phyloP scores from a whole-genome alignment of 75 land plant species.

The Selaginella moellendorffii region DNA sequence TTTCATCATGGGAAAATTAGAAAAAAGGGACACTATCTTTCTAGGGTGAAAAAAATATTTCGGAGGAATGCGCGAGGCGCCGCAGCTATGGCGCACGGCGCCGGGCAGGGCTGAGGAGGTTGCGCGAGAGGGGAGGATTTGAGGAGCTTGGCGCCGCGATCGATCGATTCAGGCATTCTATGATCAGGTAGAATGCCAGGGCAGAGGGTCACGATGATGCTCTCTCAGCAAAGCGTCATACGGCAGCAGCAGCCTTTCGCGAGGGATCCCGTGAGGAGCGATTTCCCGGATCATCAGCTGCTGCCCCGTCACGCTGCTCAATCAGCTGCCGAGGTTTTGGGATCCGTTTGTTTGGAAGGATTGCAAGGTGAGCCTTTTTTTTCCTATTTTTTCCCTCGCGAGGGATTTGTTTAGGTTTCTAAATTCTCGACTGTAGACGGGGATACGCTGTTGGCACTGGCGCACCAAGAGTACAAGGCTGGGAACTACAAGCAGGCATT shows the following conservation, averaged over 20 bases:
- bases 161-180: not conserved
- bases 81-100: not conserved
- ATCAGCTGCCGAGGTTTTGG: not conserved
- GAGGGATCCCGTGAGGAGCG: not conserved
- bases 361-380: not conserved
- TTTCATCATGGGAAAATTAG: not conserved
- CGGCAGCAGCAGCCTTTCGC: not conserved
- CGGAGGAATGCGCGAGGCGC: not conserved
- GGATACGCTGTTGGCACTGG: not conserved
- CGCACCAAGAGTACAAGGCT: conserved; percentile 8
- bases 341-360: not conserved
- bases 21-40: not conserved
- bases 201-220: not conserved
- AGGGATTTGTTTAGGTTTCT: too few species aligned
- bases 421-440: too few species aligned
- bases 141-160: not conserved
- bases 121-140: not conserved
- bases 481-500: conserved; percentile 5
- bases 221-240: not conserved
- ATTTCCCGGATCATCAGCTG: not conserved
- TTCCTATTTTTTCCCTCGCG: not conserved
- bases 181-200: not conserved
- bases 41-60: not conserved
- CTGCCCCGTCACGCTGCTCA: not conserved
- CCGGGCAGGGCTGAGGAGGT: not conserved